A percentile compares a stretch with the other conserved stretches of the same genome.
These are phyloP conservation scores for Angomonas desouzai DNA, from an alignment of 208 protist genomes.

Conservation along the genomic window DNA sequence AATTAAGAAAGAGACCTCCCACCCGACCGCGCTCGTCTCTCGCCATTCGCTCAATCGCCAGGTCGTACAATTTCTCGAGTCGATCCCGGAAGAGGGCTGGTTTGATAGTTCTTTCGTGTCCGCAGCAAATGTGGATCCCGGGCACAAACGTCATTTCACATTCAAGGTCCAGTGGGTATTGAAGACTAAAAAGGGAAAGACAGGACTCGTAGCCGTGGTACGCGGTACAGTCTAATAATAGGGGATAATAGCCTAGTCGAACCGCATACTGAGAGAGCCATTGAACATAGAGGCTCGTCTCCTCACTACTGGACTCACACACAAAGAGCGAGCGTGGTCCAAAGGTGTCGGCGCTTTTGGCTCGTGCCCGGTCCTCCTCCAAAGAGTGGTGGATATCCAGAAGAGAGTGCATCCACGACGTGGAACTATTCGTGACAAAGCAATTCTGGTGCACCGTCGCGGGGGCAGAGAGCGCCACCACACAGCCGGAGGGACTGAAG, in stretches of 20 bases:
- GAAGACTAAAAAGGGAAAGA: constrained; percentile 43
- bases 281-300: constrained; percentile 45
- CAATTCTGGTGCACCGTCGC: constrained; percentile 41
- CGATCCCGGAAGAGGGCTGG: constrained; percentile 37
- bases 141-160: constrained; percentile 54
- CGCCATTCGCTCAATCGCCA: constrained; percentile 41
- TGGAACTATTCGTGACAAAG: constrained; percentile 32
- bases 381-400: constrained; percentile 59
- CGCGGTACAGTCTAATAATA: constrained; percentile 45
- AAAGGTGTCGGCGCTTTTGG: constrained; percentile 8
- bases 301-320: constrained; percentile 36
- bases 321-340: constrained; percentile 64
- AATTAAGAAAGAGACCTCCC: constrained; percentile 71
- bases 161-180: constrained; percentile 57
- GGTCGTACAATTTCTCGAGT: constrained; percentile 27
- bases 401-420: constrained; percentile 47
- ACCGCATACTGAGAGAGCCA: constrained; percentile 52
- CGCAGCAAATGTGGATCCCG: constrained; percentile 33
- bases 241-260: constrained; percentile 60
- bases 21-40: constrained; percentile 55
- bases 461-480: constrained; percentile 31
- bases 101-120: constrained; percentile 18
- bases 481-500: constrained; percentile 64
- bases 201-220: constrained; percentile 41
- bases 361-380: constrained; percentile 30